Evolutionary conservation across 2,329 filamentous ascomycete genomes (phyloP), one percentile per base, ranked within the genome.

Genomic region (Nigrospora oryzae): DNA sequence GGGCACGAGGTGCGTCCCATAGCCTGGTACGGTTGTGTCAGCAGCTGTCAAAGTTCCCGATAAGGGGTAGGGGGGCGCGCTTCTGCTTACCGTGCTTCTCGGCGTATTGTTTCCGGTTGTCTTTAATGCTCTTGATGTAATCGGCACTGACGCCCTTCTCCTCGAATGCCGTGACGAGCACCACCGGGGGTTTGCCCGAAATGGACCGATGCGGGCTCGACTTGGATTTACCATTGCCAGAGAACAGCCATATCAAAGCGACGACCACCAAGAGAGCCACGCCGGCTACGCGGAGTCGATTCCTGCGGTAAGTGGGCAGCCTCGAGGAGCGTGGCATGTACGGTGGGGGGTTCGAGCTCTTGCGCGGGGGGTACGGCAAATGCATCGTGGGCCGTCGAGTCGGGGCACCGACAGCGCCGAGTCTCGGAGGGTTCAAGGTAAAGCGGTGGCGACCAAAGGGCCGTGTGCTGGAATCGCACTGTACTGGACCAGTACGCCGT

Each of bases 161-260:
- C 61, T 96, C 87, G 45, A 96, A 66, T 10, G 91, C 80, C 2
- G 93, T 96, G 49, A 98, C 86, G 42, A 98, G 71, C 31, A 97
- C 89, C 16, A 79, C 79, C 0, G 76, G 69, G 28, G 80, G 77
- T 30, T 70, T 71, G 35, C 79, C 80, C n/a, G 70, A 69, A 54
- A 59, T 60, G 13, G 58, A 57, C 28, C 59, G 62, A 41, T 63
- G 63, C 36, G 68, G 42, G 36, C 62, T 60, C 41, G 50, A 41
- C 48, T 52, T 53, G 40, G 15, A 61, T 36, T 16, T 16, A 55
- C 42, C 53, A 49, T 43, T 57, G 47, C 19, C 53, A 6, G 74
- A 74, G 37, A 87, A 53, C 14, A 89, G 55, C 60, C 79, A 86
- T 45, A 90, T 55, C 14, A 86, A 57, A 5, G 70, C 67, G 38